Evolutionary conservation across 495 filamentous ascomycete genomes (phyloP).

Genomic region (Peziza echinospora): DNA sequence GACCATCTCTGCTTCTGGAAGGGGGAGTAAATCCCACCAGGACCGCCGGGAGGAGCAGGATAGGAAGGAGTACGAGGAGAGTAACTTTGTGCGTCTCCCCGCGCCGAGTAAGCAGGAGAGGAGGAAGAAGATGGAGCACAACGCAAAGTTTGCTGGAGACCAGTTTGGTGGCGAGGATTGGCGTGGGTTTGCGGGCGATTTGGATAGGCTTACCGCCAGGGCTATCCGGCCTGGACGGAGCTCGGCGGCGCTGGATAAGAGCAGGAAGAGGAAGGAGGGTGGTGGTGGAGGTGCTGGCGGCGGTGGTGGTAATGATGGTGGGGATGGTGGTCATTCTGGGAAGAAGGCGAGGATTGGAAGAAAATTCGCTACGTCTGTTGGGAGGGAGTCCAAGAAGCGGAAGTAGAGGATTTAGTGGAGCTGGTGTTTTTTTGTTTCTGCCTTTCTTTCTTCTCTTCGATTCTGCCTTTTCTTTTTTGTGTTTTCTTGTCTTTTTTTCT

Average conservation of each 20-base stretch:
- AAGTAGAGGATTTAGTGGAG: too few species aligned
- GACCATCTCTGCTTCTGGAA: slow-evolving; percentile 49
- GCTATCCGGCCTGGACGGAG: slow-evolving; percentile 29
- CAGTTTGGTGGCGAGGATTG: slow-evolving; percentile 72
- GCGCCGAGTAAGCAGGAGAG: slow-evolving; percentile 58
- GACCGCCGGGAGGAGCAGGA: slow-evolving; percentile 53
- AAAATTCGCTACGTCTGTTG: too few species aligned
- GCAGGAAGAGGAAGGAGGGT: slow-evolving; percentile 38
- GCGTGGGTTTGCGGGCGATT: slow-evolving; percentile 52
- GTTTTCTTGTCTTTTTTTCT: too few species aligned
- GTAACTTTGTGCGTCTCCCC: slow-evolving; percentile 64
- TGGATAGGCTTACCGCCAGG: slow-evolving; percentile 48
- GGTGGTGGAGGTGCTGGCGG: slow-evolving; percentile 6
- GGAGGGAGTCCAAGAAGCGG: too few species aligned
- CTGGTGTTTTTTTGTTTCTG: too few species aligned
- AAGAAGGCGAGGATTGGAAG: too few species aligned
- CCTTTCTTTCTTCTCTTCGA: too few species aligned
- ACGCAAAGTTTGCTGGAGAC: slow-evolving; percentile 31
- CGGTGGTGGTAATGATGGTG: too few species aligned
- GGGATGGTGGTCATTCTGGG: too few species aligned
- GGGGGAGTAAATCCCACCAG: slow-evolving; percentile 45
- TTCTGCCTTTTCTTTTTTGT: too few species aligned
- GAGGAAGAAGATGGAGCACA: background rate
- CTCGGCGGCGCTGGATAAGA: slow-evolving; percentile 49
- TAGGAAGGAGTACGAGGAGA: slow-evolving; percentile 59